Evolutionary conservation across 495 filamentous ascomycete species (phyloP), one percentile per base, ranked within the genome.

Genomic region (Talaromyces wortmannii): DNA sequence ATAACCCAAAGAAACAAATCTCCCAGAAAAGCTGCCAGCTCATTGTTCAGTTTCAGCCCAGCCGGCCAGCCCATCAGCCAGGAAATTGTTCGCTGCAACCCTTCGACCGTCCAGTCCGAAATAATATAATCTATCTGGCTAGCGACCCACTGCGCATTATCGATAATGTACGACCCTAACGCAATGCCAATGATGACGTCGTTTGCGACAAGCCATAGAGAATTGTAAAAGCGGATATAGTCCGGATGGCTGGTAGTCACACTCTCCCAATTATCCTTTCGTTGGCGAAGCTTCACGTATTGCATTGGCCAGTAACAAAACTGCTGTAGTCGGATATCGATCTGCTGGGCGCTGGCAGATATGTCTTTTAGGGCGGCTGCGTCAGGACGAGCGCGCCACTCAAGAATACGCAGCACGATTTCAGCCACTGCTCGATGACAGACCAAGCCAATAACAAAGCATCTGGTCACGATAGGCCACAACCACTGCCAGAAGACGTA

Each of bases 221-320:
- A 96, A 72, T 97, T 97, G 69, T 96, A 99, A 69, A 99, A 99
- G 40, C 94, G 89, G 60, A 99, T 99, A 64, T 99, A 99, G 67
- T 97, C 92, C 5, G 95, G 90, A 69, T 99, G 92, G 57, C 87
- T 95, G 50, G 87, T 95, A 0, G 91, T 96, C 33, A 96, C 85
- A 67, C 92, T 97, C 60, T 91, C 89, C 94, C 95, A 97, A 57
- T 96, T 91, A 49, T 88, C 83, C 61, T 92, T 95, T 45, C 92
- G 79, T 57, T 89, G 83, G 10, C 91, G 88, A 23, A 99, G 70
- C 12, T 91, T 97, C 51, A 92, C 74, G 64, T 98, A 97, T 67
- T 97, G 92, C 63, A 95, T 90, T 5, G 92, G 95, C 92, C 91
- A 97, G 67, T 97, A 99, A 70, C 94, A 97, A 68, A 97, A 97